Percentiles rank a stretch among this genome's conserved stretches.
Evolutionary conservation across 345 rosid genomes (phyloP).

Genomic region (Euphorbia lathyris): DNA sequence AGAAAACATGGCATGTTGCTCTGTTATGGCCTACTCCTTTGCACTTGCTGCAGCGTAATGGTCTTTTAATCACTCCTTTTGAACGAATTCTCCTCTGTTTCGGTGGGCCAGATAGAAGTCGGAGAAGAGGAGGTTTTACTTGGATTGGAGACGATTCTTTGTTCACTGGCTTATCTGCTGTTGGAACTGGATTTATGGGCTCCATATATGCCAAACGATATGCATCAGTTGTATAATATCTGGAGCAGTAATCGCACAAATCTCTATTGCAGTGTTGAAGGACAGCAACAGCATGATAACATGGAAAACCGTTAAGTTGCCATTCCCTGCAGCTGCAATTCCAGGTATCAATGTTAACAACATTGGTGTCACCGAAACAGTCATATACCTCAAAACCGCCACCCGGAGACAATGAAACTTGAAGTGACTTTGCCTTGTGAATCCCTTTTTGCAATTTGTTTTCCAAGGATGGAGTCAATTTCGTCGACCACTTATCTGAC

Average conservation of each 20-base stretch:
- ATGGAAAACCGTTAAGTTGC: constrained; percentile 25
- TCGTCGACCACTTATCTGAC: constrained; percentile 25
- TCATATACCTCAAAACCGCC: constrained; percentile 17
- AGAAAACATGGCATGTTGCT: constrained; percentile 25
- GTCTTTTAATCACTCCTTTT: constrained; percentile 24
- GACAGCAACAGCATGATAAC: constrained; percentile 25
- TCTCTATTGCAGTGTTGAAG: constrained; percentile 19
- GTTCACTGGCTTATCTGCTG: constrained; percentile 13
- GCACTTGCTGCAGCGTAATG: constrained; percentile 32
- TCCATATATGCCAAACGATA: constrained; percentile 20
- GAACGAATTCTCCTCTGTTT: constrained; percentile 26
- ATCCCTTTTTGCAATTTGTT: constrained; percentile 26
- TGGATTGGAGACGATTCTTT: constrained; percentile 12
- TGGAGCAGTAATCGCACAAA: constrained; percentile 26
- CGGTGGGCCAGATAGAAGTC: constrained; percentile 23
- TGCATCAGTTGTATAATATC: constrained; percentile 19
- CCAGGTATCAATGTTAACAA: constrained; percentile 20
- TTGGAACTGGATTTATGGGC: constrained; percentile 27
- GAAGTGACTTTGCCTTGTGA: constrained; percentile 19
- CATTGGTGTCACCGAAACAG: constrained; percentile 6
- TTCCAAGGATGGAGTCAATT: constrained; percentile 25
- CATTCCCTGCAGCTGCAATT: constrained; percentile 26
- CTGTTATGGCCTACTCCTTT: constrained; percentile 31
- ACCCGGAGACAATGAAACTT: constrained; percentile 3
- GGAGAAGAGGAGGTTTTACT: constrained; percentile 21